Evolutionary conservation across 176 grass and related monocot genomes (phyloP).

Genomic region (Aegilops longissima): DNA sequence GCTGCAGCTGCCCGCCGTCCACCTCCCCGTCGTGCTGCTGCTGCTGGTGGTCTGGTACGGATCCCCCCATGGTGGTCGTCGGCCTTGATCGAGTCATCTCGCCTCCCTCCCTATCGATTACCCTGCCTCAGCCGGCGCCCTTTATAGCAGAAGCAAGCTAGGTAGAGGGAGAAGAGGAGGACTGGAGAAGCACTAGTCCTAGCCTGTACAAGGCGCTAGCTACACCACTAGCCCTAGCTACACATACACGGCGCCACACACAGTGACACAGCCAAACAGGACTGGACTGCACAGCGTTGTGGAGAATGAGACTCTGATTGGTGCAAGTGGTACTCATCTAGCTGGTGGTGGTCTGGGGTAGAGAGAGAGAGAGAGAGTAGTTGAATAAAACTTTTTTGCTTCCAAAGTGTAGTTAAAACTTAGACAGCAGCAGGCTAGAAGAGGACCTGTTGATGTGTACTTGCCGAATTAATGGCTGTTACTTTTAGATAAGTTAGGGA

Average conservation of each 20-base stretch:
- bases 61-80: conserved; percentile 43
- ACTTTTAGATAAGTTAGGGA: conserved; percentile 33
- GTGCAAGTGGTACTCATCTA: conserved; percentile 36
- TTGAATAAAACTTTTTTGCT: not conserved
- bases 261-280: not conserved
- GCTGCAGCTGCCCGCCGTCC: not conserved
- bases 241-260: conserved; percentile 43
- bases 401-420: conserved; percentile 34
- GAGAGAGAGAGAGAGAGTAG: not conserved
- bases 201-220: not conserved
- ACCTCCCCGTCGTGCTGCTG: conserved; percentile 39
- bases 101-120: conserved; percentile 6
- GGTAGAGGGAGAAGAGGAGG: not conserved
- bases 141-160: conserved; percentile 37
- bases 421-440: conserved; percentile 30
- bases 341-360: conserved; percentile 3
- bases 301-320: conserved; percentile 41
- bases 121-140: conserved; percentile 17
- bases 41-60: not conserved
- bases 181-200: conserved; percentile 18
- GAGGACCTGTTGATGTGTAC: conserved; percentile 26
- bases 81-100: conserved; percentile 43
- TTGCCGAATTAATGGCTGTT: conserved; percentile 37
- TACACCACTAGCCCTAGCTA: conserved; percentile 43
- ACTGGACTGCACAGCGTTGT: conserved; percentile 7